Conservation (phyloP, 345 rosid genomes). For the Conringia planisiliqua region DNA sequence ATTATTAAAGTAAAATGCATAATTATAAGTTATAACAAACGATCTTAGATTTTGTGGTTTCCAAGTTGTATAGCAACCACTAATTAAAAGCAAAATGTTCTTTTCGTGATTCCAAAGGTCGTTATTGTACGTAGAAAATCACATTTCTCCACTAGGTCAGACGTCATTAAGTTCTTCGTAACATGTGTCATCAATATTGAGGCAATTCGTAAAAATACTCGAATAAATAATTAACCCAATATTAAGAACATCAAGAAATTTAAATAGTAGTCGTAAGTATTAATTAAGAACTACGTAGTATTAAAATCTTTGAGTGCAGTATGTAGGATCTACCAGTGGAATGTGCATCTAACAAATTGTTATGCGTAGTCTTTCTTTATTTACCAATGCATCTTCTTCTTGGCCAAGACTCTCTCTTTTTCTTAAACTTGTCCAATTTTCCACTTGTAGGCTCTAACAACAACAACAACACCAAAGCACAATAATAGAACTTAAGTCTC, state of each 20-base stretch:
- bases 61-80: constrained; percentile 14
- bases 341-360: background rate
- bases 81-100: background rate
- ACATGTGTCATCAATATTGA: background rate
- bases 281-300: background rate
- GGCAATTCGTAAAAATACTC: background rate
- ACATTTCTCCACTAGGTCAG: constrained; percentile 20
- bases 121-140: background rate
- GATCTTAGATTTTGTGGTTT: background rate
- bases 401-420: background rate
- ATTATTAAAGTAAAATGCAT: too few relatives aligned
- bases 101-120: constrained; percentile 25
- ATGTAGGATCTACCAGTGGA: background rate
- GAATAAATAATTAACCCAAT: background rate
- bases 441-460: background rate
- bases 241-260: background rate
- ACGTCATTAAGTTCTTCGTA: constrained; percentile 9
- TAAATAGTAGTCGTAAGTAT: background rate
- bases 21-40: too few relatives aligned
- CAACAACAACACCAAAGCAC: background rate
- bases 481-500: background rate
- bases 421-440: background rate
- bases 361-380: background rate
- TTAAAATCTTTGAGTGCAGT: background rate
- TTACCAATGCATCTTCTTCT: background rate